Conservation (phyloP, 805 yeast genomes). For the Metschnikowia picachoensis region DNA sequence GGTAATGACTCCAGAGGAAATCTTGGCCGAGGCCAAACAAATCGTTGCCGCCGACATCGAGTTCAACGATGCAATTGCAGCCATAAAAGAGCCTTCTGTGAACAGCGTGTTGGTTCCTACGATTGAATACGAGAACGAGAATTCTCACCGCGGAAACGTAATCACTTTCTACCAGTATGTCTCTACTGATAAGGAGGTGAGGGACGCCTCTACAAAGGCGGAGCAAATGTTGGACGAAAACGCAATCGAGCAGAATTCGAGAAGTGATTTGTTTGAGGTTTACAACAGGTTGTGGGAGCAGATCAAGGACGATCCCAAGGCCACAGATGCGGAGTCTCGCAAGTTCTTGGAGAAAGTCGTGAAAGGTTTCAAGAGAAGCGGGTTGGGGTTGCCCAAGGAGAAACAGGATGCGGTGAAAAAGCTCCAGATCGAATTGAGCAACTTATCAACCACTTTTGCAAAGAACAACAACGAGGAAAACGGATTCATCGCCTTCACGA, state of each 20-base stretch:
- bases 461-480: slow-evolving; percentile 71
- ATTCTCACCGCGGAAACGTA: slow-evolving; percentile 44
- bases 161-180: slow-evolving; percentile 72
- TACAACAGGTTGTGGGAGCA: slow-evolving; percentile 50
- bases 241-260: slow-evolving; percentile 58
- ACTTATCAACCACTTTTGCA: slow-evolving; percentile 51
- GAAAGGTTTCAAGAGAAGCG: slow-evolving; percentile 59
- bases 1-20: slow-evolving; percentile 53
- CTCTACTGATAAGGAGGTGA: slow-evolving; percentile 55
- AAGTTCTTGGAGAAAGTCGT: slow-evolving; percentile 56
- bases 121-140: slow-evolving; percentile 48
- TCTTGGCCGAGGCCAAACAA: slow-evolving; percentile 39
- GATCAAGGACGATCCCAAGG: slow-evolving; percentile 20
- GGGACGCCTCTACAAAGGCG: slow-evolving; percentile 68
- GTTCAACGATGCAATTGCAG: slow-evolving; percentile 53
- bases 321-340: slow-evolving; percentile 47
- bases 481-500: slow-evolving; percentile 55
- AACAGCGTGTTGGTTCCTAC: slow-evolving; percentile 53
- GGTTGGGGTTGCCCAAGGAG: slow-evolving; percentile 57
- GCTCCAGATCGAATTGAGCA: slow-evolving; percentile 57
- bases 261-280: slow-evolving; percentile 61
- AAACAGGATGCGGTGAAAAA: slow-evolving; percentile 53
- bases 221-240: slow-evolving; percentile 54
- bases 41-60: slow-evolving; percentile 39
- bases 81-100: slow-evolving; percentile 47